phyloP scores from a whole-genome alignment of 176 grass and related monocot genomes.

The Areca catechu region DNA sequence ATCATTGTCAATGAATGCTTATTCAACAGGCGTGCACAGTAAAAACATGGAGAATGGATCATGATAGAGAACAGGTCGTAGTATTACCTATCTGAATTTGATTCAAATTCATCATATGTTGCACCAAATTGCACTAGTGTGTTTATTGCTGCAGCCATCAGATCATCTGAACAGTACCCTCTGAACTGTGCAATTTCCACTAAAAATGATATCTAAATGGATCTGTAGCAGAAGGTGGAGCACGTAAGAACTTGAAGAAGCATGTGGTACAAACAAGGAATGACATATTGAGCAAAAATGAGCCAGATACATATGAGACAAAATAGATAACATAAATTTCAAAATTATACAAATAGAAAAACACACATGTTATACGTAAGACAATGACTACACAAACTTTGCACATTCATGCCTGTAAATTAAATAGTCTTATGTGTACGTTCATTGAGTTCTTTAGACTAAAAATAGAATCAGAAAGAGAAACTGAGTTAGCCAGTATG shows the following conservation, averaged over 20 bases:
- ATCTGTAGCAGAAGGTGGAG: conserved; percentile 9
- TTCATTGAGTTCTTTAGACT: too few relatives aligned
- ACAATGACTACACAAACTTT: too few relatives aligned
- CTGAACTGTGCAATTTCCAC: conserved; percentile 30
- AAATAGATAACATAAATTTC: background rate
- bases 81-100: conserved; percentile 13
- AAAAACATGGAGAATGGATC: background rate
- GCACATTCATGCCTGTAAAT: too few relatives aligned
- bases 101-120: conserved; percentile 2
- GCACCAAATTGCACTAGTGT: conserved; percentile 12
- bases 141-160: conserved; percentile 17
- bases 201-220: conserved; percentile 46
- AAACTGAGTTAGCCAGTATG: too few relatives aligned
- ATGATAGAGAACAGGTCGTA: background rate
- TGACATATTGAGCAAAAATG: too few relatives aligned
- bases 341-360: background rate
- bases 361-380: background rate
- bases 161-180: conserved; percentile 25
- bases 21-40: background rate
- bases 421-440: too few relatives aligned
- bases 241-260: too few relatives aligned
- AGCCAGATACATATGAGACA: too few relatives aligned
- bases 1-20: background rate
- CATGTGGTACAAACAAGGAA: too few relatives aligned
- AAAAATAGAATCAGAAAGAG: too few relatives aligned